Percentiles rank a stretch among this genome's conserved stretches.
Evolutionary conservation across 345 rosid genomes (phyloP).

Genomic region (Atalantia buxifolia): DNA sequence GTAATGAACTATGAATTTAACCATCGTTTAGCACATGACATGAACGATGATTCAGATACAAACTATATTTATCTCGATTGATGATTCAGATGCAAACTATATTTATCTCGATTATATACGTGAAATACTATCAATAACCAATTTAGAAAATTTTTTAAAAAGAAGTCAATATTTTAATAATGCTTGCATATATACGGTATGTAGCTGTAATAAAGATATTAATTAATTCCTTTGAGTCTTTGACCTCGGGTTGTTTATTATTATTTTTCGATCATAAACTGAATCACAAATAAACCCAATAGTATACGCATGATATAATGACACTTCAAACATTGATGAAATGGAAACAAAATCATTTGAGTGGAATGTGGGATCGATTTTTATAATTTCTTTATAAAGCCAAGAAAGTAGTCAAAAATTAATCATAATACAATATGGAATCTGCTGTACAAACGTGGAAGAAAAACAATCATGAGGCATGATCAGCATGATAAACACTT

Average conservation of each 20-base stretch:
- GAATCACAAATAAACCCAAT: not conserved
- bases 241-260: not conserved
- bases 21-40: too few relatives aligned
- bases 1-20: too few relatives aligned
- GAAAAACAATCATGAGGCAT: conserved; percentile 15
- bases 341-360: not conserved
- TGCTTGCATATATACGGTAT: too few relatives aligned
- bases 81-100: too few relatives aligned
- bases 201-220: not conserved
- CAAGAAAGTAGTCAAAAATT: conserved; percentile 15
- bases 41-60: too few relatives aligned
- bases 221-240: not conserved
- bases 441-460: conserved; percentile 14
- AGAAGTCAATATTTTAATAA: too few relatives aligned
- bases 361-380: not conserved
- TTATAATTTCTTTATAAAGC: not conserved
- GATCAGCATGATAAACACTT: conserved; percentile 2
- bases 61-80: too few relatives aligned
- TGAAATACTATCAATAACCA: not conserved
- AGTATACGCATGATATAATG: not conserved
- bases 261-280: not conserved
- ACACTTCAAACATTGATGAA: not conserved
- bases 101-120: too few relatives aligned
- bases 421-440: conserved; percentile 9
- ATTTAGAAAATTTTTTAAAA: too few relatives aligned